phyloP scores from a whole-genome alignment of 768 basidiomycete genomes.

The Lentinula raphanica region DNA sequence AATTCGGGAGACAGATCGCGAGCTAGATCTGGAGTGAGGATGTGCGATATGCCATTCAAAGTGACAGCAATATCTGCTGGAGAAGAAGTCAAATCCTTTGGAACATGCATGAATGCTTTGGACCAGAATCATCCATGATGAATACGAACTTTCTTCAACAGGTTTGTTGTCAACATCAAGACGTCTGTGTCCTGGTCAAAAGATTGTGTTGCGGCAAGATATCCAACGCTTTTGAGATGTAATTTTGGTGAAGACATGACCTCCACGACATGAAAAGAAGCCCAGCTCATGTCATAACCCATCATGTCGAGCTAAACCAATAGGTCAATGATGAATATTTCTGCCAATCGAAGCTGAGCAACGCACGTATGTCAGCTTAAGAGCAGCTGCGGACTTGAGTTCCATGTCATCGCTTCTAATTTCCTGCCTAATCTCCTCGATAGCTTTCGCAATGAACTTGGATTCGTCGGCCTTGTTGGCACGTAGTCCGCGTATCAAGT shows the following conservation, averaged over 20 bases:
- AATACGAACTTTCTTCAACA: slow-evolving; percentile 79
- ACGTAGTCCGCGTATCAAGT: slow-evolving; percentile 90
- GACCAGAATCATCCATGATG: neutral
- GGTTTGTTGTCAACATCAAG: slow-evolving; percentile 93
- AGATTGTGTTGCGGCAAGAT: slow-evolving; percentile 87
- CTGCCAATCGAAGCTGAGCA: neutral
- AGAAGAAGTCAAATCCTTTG: slow-evolving; percentile 73
- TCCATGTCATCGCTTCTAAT: slow-evolving; percentile 94
- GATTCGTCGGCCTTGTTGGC: slow-evolving; percentile 93
- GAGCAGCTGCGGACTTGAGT: slow-evolving; percentile 88
- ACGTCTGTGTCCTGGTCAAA: slow-evolving; percentile 95
- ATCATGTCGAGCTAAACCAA: slow-evolving; percentile 89
- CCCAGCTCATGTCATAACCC: slow-evolving; percentile 91
- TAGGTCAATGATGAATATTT: slow-evolving; percentile 4
- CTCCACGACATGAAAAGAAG: slow-evolving; percentile 94
- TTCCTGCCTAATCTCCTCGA: slow-evolving; percentile 92
- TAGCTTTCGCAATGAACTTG: slow-evolving; percentile 86
- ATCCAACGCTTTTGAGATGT: slow-evolving; percentile 93
- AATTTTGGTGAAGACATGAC: slow-evolving; percentile 93
- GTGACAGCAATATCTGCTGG: slow-evolving; percentile 73
- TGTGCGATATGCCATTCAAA: slow-evolving; percentile 77
- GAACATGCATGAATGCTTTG: slow-evolving; percentile 9
- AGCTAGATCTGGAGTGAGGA: slow-evolving; percentile 84
- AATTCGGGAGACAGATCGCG: slow-evolving; percentile 85
- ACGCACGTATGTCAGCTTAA: slow-evolving; percentile 96